Evolutionary conservation across 768 basidiomycete species (phyloP), one percentile per base, ranked within the genome.

Genomic region (Lactifluus echinatus): DNA sequence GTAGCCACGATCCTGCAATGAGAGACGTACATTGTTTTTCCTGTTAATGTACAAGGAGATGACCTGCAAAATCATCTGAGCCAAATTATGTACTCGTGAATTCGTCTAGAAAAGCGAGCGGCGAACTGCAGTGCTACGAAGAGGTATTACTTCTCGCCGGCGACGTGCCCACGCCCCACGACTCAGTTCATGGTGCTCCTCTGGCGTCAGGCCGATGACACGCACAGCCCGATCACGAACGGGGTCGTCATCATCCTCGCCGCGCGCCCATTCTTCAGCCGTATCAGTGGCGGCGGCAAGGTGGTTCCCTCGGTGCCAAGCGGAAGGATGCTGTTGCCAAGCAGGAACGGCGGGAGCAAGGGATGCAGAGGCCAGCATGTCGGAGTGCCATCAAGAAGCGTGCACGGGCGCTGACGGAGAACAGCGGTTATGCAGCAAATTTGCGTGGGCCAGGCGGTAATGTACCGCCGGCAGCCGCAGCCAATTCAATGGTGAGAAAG

Each of bases 221-320:
- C 80, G 73, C 21, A 88, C 79, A 42, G 73, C 71, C 62, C 90
- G 75, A 14, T 74, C 71, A 39, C 67, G 66, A 44, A 86, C 84
- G 4, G 72, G 73, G 15, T 85, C 83, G 66, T 91, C 84, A 65
- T 93, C 89, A 70, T 89, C 89, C 68, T 87, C 87, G 6, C 81
- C 83, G 23, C 84, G 76, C 50, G 92, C 89, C 62, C 84, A 81
- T 57, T 92, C 89, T 52, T 89, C 66, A 17, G 89, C 76, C 62
- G 71, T 60, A 93, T 70, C 59, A 40, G 62, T 59, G 0, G 65
- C 66, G 11, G 64, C 14, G 10, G 63, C 74, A 89, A 34, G 91
- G 87, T 15, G 79, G 82, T 7, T 89, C 84, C 69, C 77, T 83
- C 55, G 90, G 89, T 2, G 49, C 87, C 80, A 36, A n/a, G n/a